Base-by-base conservation (phyloP, 805 yeast species). In the Naumovozyma castellii region DNA sequence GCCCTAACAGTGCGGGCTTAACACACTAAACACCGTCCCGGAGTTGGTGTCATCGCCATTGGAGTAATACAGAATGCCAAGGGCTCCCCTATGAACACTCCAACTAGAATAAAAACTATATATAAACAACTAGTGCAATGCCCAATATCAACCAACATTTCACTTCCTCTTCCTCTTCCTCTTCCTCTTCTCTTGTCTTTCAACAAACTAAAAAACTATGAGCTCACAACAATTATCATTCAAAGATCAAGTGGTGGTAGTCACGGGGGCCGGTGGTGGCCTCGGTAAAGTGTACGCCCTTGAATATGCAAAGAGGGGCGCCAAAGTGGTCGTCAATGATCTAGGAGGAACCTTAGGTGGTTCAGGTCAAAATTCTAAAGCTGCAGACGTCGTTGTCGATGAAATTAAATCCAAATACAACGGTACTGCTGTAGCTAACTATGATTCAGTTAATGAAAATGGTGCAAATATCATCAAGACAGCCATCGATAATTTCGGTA, bases 181-280 rank as follows among this genome's bases (percentile, higher is more conserved):
- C n/a, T n/a, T n/a, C n/a, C n/a, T n/a, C n/a, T n/a, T n/a, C n/a
- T n/a, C n/a, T n/a, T n/a, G n/a, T n/a, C n/a, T n/a, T n/a, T n/a
- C n/a, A n/a, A n/a, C n/a, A n/a, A n/a, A n/a, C n/a, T n/a, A n/a
- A n/a, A n/a, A n/a, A n/a, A n/a, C n/a, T n/a, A 40, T 40, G 43
- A 31, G 34, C 4, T 3, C 20, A 12, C 13, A 3, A 12, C 32
- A 57, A 35, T 57, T 80, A 18, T 56, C 69, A 29, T 85, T 80
- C 56, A 81, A 84, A 54, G 86, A 79, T 52, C 80, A 83, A 61
- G 97, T 90, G 34, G 97, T 90, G 27, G 78, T 90, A 42, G 78
- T 90, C 59, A 90, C 97, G 37, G 98, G 98, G 27, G 92, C 97
- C 36, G 98, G 98, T 48, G 97, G 97, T 50, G 98, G 97, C 15